These are phyloP conservation scores for Wickerhamomyces canadensis DNA, from an alignment of 805 yeast genomes.

Conservation along the genomic window DNA sequence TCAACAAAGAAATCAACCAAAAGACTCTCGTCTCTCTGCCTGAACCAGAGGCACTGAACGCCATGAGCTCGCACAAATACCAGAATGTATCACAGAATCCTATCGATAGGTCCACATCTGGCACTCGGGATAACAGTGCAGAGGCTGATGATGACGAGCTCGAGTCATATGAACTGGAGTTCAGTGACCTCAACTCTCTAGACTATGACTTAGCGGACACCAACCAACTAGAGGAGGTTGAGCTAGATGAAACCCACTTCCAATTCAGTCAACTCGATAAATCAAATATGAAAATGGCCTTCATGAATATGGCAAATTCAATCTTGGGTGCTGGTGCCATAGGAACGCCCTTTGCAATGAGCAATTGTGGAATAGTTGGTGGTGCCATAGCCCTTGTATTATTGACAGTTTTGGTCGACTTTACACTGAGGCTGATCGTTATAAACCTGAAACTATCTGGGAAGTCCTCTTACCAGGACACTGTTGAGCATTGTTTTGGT, in stretches of 20 bases:
- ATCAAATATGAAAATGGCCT: slow-evolving; percentile 75
- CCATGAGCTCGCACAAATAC: too few species aligned
- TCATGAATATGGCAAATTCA: slow-evolving; percentile 95
- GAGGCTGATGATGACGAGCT: slow-evolving; percentile 2
- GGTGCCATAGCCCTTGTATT: slow-evolving; percentile 57
- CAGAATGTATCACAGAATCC: too few species aligned
- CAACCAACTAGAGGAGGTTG: neutral
- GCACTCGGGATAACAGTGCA: too few species aligned
- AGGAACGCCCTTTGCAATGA: slow-evolving; percentile 87
- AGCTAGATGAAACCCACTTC: neutral
- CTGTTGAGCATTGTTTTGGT: slow-evolving; percentile 78
- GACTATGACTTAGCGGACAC: slow-evolving; percentile 17
- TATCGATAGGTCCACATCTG: too few species aligned
- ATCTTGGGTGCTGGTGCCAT: slow-evolving; percentile 95
- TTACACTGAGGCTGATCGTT: slow-evolving; percentile 80
- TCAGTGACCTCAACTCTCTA: slow-evolving; percentile 19
- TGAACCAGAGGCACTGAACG: too few species aligned
- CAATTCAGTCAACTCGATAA: slow-evolving; percentile 26
- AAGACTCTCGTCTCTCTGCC: too few species aligned
- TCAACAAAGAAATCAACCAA: too few species aligned
- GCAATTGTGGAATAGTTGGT: slow-evolving; percentile 72
- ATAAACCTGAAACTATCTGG: slow-evolving; percentile 76
- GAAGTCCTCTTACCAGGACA: slow-evolving; percentile 75
- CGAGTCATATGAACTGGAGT: slow-evolving; percentile 16
- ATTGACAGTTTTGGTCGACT: slow-evolving; percentile 72